These are phyloP conservation scores for Colletotrichum theobromicola DNA, from an alignment of 2,329 filamentous ascomycete genomes.

Conservation along the genomic window DNA sequence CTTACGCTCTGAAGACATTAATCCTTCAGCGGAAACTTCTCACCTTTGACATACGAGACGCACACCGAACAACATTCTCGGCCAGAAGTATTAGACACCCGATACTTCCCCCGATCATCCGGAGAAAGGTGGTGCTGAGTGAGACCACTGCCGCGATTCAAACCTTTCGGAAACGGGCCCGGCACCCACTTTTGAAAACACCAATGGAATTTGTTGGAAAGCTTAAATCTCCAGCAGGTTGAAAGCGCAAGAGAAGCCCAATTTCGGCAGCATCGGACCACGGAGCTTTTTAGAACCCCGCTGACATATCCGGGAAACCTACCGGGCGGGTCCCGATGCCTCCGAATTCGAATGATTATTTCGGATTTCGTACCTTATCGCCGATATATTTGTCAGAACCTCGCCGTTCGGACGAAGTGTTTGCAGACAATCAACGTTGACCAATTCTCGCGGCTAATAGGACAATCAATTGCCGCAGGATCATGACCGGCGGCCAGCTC, in stretches of 20 bases:
- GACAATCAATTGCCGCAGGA: neutral
- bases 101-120: neutral
- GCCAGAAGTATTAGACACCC: neutral
- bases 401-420: neutral
- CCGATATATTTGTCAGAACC: neutral
- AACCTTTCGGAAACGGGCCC: neutral
- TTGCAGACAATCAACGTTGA: neutral
- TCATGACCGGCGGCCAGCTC: neutral
- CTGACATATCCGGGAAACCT: neutral
- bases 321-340: neutral
- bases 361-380: neutral
- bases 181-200: neutral
- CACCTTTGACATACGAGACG: neutral
- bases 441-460: neutral
- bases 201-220: neutral
- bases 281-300: neutral
- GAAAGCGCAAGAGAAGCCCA: neutral
- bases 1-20: neutral
- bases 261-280: neutral
- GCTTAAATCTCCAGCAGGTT: neutral
- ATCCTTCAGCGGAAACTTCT: rapidly evolving
- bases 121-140: neutral
- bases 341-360: neutral
- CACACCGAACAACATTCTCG: neutral
- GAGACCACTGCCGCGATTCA: neutral